Percentiles rank a stretch among this genome's conserved stretches.
Evolutionary conservation across 768 basidiomycete genomes (phyloP).

Genomic region (Pholiota microspora): DNA sequence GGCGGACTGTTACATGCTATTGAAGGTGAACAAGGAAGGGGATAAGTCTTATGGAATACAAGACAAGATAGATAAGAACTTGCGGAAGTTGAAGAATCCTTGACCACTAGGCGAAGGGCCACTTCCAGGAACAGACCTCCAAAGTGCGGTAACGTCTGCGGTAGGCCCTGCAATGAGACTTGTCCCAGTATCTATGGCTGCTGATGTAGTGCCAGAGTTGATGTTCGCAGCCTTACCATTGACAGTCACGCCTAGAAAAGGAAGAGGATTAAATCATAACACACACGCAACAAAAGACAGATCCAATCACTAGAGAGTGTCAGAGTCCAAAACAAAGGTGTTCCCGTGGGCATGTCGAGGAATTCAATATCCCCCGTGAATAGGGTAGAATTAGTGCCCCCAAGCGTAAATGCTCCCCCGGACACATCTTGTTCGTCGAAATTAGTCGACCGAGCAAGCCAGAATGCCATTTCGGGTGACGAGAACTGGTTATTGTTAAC

Average conservation of each 20-base stretch:
- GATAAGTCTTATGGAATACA: background rate
- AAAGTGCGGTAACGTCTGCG: constrained; percentile 60
- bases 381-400: constrained; percentile 60
- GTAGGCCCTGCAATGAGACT: constrained; percentile 89
- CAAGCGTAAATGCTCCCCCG: constrained; percentile 74
- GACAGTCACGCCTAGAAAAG: constrained; percentile 53
- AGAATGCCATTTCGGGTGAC: constrained; percentile 61
- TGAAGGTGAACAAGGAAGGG: background rate
- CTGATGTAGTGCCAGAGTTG: constrained; percentile 41
- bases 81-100: constrained; percentile 83
- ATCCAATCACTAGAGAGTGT: constrained; percentile 43
- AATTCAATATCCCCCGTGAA: constrained; percentile 74
- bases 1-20: constrained; percentile 68
- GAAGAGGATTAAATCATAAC: constrained; percentile 1
- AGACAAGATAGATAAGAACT: constrained; percentile 20
- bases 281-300: background rate
- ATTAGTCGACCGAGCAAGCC: constrained; percentile 38
- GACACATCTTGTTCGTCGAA: constrained; percentile 31
- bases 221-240: constrained; percentile 49
- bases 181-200: constrained; percentile 95
- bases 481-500: constrained; percentile 38
- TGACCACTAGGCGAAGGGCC: constrained; percentile 35
- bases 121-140: constrained; percentile 60
- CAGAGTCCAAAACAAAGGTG: constrained; percentile 61
- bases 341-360: constrained; percentile 40